Conservation (phyloP, 1,139 yeast species). For the Blastobotrys serpentis region DNA sequence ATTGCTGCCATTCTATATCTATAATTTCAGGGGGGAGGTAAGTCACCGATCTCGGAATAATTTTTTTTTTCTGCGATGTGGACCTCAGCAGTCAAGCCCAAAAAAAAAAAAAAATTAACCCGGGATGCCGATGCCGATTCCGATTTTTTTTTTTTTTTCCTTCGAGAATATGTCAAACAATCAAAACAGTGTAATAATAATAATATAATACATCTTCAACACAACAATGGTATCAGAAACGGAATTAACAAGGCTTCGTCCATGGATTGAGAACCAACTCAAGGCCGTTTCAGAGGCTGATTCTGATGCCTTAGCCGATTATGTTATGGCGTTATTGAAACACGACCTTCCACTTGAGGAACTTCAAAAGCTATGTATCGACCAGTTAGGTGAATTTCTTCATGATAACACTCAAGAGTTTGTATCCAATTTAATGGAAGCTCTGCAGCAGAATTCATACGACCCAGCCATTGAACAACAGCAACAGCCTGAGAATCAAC, state of each 20-base stretch:
- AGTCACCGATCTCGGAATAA: neutral
- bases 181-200: neutral
- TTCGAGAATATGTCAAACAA: neutral
- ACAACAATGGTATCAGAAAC: slow-evolving; percentile 26
- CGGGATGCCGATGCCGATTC: neutral
- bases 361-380: slow-evolving; percentile 37
- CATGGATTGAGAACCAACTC: slow-evolving; percentile 41
- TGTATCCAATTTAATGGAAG: slow-evolving; percentile 34
- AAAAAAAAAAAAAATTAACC: neutral
- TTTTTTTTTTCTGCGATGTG: neutral
- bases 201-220: no score
- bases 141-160: neutral
- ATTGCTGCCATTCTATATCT: neutral
- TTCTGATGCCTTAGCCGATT: slow-evolving; percentile 46
- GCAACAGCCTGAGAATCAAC: neutral
- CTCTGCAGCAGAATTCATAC: slow-evolving; percentile 7
- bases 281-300: slow-evolving; percentile 43
- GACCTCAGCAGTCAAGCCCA: no score
- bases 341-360: slow-evolving; percentile 39
- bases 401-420: slow-evolving; percentile 33
- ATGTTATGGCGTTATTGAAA: slow-evolving; percentile 45
- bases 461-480: slow-evolving; percentile 4
- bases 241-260: slow-evolving; percentile 29
- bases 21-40: neutral
- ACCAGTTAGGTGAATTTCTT: slow-evolving; percentile 42